Conservation (phyloP, 192 early-diverging fungal species). For the Gonapodya sp. region DNA sequence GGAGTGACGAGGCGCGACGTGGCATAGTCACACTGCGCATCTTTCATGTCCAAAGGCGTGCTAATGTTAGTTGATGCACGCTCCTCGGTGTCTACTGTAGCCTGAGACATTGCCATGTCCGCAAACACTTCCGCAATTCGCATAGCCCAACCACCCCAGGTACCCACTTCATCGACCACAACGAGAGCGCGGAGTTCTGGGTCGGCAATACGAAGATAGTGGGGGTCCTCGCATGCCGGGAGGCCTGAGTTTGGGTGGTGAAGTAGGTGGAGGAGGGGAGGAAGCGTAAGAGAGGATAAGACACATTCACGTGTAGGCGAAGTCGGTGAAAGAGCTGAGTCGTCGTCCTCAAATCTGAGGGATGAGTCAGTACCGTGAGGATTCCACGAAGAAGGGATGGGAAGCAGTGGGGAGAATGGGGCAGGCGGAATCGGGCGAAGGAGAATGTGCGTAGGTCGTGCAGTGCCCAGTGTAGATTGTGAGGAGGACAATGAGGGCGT, state of each 20-base stretch:
- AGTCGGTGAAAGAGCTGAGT: no score
- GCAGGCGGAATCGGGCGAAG: not conserved
- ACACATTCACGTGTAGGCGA: not conserved
- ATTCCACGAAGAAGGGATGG: no score
- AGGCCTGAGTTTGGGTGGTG: not conserved
- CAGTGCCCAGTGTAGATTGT: not conserved
- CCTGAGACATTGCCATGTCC: no score
- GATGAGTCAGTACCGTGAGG: no score
- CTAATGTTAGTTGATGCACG: no score
- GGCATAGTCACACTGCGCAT: no score
- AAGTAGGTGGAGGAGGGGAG: not conserved
- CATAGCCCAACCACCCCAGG: not conserved
- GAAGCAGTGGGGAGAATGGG: not conserved
- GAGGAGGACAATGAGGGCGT: not conserved
- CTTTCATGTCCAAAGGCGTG: no score
- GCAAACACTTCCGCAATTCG: not conserved
- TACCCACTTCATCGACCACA: not conserved
- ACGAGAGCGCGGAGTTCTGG: not conserved
- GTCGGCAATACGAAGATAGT: not conserved
- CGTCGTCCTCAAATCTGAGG: no score
- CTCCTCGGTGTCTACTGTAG: no score
- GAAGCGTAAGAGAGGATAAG: not conserved
- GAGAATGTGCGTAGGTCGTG: not conserved
- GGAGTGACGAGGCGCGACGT: no score
- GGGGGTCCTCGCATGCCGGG: not conserved